A percentile compares a stretch with the other conserved stretches of the same genome.
phyloP scores from a whole-genome alignment of 345 rosid species.

The Pistacia integerrima region DNA sequence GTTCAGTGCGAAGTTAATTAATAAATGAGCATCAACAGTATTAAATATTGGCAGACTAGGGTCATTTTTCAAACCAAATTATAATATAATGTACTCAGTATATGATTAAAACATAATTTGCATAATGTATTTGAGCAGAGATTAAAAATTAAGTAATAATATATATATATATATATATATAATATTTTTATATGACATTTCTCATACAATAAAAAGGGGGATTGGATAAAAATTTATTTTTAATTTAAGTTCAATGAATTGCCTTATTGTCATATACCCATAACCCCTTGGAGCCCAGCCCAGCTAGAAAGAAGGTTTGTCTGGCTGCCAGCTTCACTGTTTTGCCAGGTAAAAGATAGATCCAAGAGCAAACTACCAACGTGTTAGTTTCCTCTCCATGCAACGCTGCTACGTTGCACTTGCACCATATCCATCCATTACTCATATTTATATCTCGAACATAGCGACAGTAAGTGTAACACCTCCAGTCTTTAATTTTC shows the following conservation, averaged over 20 bases:
- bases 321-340: not conserved
- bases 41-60: too few species aligned
- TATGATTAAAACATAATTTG: too few species aligned
- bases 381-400: constrained; percentile 32
- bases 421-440: constrained; percentile 2
- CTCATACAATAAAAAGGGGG: too few species aligned
- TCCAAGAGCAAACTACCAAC: not conserved
- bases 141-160: too few species aligned
- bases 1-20: not conserved
- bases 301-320: not conserved
- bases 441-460: too few species aligned
- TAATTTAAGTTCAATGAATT: too few species aligned
- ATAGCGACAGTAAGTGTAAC: not conserved
- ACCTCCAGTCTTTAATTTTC: not conserved
- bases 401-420: constrained; percentile 25
- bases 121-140: not conserved
- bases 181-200: too few species aligned
- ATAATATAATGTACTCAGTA: too few species aligned
- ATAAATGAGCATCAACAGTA: too few species aligned
- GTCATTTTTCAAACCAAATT: not conserved
- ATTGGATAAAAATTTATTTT: too few species aligned
- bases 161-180: too few species aligned
- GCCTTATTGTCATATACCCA: not conserved
- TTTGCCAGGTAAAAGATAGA: not conserved
- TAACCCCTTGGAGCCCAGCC: not conserved